Base-by-base conservation (phyloP, 106 monocot species). In the Allium fistulosum region DNA sequence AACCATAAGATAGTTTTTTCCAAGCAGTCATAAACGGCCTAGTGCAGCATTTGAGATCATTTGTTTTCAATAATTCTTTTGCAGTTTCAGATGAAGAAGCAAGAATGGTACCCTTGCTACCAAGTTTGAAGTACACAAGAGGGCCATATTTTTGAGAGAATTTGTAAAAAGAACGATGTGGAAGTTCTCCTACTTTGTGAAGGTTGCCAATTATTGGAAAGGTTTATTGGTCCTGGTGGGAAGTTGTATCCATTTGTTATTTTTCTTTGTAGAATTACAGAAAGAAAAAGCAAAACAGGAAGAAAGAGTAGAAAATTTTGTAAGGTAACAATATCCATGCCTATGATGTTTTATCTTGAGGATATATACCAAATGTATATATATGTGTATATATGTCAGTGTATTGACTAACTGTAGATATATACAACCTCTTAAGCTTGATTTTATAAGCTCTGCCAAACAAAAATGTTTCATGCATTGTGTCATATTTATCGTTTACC, bases 171-270 rank as follows among this genome's bases (percentile, higher is more conserved):
- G 61, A 61, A 8, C 22, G 61, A 11, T 61, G 61, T 10, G 61
- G 61, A 28, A 61, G 9, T 61, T 4, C 37, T 8, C 61, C 61
- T 8, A 61, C 1, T 9, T 61, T 22, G 61, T 61, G 61, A 26
- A 61, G 61, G 26, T 61, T 61, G 6, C 61, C 61, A 6, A 61
- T 61, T 22, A 61, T 61, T 9, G 61, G 61, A 15, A 28, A 61
- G 61, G 26, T 61, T 61, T 61, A 37, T 61, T 61, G 61, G 61
- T 22, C 61, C 28, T 27, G 61, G 61, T 6, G 61, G 61, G 61
- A 61, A 37, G 0, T 61, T 61, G 11, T 0, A 37, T 27, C 1
- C 9, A 17, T 22, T 10, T 15, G 8, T 13, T 26, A 8, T 3
- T 10, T 61, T 10, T 13, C 18, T 7, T 17, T 15, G 15, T 7